Evolutionary conservation across 176 grass and related monocot species (phyloP), one percentile per base, ranked within the genome.

Genomic region (Dactylis glomerata): DNA sequence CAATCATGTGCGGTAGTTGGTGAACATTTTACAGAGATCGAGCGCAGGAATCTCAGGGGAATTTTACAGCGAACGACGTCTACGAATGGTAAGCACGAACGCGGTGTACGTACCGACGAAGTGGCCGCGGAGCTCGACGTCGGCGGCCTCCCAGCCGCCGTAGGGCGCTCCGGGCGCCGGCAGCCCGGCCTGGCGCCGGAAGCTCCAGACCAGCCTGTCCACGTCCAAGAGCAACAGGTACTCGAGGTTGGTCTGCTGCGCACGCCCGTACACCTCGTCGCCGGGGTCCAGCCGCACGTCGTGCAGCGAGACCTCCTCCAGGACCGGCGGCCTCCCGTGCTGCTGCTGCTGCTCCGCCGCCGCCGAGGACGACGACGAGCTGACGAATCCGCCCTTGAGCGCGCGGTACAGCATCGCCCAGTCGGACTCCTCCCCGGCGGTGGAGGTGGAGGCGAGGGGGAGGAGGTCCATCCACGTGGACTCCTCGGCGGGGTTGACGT

Each of bases 41-140:
- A 45, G 6, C 40, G 68, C 68, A 16, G 68, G n/a, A 72, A 28
- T 45, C 69, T 28, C 23, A 46, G 1, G 7, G 13, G 69, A 73
- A 19, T 73, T 45, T 26, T 10, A 46, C 11, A 46, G 44, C 12
- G 14, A 44, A 11, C 42, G 2, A 12, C 38, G n/a, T n/a, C n/a
- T n/a, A n/a, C n/a, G n/a, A n/a, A n/a, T n/a, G n/a, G n/a, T n/a
- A n/a, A n/a, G n/a, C n/a, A n/a, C n/a, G n/a, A n/a, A n/a, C n/a
- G n/a, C n/a, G n/a, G n/a, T n/a, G n/a, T 23, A 77, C 54, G 66
- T 59, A 92, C 95, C 95, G 67, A 97, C 95, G 83, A 97, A 97
- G 82, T 97, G 94, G 24, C 94, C 94, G 2, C 89, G 69, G 63
- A 97, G 92, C 66, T 97, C 85, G 14, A 74, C 24, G 75, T 88